A percentile compares a stretch with the other conserved stretches of the same genome.
Conservation (phyloP, 2,329 filamentous ascomycete genomes). For the Scedosporium dehoogii region DNA sequence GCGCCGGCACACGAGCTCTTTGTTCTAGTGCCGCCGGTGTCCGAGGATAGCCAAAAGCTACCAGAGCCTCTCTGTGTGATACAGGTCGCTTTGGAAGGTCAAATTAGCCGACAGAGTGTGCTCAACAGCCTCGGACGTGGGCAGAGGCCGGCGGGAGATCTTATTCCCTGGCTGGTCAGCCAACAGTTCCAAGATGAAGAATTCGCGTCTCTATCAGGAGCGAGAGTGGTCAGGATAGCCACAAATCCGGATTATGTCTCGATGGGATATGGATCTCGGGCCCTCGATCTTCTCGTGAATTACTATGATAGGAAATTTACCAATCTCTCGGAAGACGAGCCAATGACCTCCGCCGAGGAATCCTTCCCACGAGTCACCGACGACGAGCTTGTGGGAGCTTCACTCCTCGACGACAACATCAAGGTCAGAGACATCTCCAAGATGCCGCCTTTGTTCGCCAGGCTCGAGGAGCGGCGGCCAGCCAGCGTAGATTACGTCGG, state of each 20-base stretch:
- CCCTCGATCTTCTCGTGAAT: slow-evolving; percentile 75
- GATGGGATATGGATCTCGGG: slow-evolving; percentile 90
- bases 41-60: slow-evolving; percentile 65
- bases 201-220: slow-evolving; percentile 87
- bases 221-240: slow-evolving; percentile 85
- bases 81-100: slow-evolving; percentile 87
- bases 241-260: slow-evolving; percentile 87
- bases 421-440: slow-evolving; percentile 80
- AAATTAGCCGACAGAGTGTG: slow-evolving; percentile 88
- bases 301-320: slow-evolving; percentile 94
- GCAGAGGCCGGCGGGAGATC: slow-evolving; percentile 77
- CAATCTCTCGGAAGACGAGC: slow-evolving; percentile 64
- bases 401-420: slow-evolving; percentile 76
- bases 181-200: slow-evolving; percentile 98
- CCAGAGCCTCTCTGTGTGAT: slow-evolving; percentile 93
- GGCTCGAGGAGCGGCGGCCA: slow-evolving; percentile 72
- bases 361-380: slow-evolving; percentile 74
- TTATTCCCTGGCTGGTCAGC: slow-evolving; percentile 95
- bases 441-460: slow-evolving; percentile 90
- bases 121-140: slow-evolving; percentile 82
- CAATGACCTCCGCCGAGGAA: slow-evolving; percentile 39
- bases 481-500: slow-evolving; percentile 83
- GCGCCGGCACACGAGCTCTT: slow-evolving; percentile 94
- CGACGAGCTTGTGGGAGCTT: slow-evolving; percentile 64
- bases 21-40: slow-evolving; percentile 79